A percentile compares a stretch with the other conserved stretches of the same genome.
phyloP scores from a whole-genome alignment of 139 green algal genomes.

The Volvox reticuliferus region DNA sequence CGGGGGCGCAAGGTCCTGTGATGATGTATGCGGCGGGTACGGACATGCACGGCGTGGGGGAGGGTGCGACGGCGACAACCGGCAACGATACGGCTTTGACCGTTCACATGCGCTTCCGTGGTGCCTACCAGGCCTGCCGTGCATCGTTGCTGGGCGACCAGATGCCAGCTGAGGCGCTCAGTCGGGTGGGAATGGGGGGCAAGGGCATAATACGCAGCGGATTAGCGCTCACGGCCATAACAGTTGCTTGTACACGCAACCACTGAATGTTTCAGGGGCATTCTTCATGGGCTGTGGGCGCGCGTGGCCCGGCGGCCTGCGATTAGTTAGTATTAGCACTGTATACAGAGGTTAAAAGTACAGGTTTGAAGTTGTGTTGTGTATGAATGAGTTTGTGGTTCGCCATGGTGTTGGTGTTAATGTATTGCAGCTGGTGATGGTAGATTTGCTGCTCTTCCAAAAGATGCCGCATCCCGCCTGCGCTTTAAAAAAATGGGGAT shows the following conservation, averaged over 20 bases:
- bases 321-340: background rate
- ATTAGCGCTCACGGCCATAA: no score
- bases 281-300: background rate
- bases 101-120: slow-evolving; percentile 28
- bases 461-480: background rate
- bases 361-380: background rate
- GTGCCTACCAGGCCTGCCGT: slow-evolving; percentile 2
- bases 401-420: background rate
- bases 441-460: background rate
- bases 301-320: background rate
- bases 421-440: background rate
- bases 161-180: slow-evolving; percentile 31
- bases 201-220: no score
- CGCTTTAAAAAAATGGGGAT: no score
- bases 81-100: background rate
- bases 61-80: background rate
- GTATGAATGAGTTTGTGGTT: background rate
- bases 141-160: slow-evolving; percentile 38
- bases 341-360: background rate
- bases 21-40: slow-evolving; percentile 18
- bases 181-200: background rate
- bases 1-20: background rate
- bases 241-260: no score
- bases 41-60: slow-evolving; percentile 12
- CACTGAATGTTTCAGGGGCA: no score